Base-by-base conservation (phyloP, 1,284 basidiomycete genomes). In the Papiliotrema laurentii region DNA sequence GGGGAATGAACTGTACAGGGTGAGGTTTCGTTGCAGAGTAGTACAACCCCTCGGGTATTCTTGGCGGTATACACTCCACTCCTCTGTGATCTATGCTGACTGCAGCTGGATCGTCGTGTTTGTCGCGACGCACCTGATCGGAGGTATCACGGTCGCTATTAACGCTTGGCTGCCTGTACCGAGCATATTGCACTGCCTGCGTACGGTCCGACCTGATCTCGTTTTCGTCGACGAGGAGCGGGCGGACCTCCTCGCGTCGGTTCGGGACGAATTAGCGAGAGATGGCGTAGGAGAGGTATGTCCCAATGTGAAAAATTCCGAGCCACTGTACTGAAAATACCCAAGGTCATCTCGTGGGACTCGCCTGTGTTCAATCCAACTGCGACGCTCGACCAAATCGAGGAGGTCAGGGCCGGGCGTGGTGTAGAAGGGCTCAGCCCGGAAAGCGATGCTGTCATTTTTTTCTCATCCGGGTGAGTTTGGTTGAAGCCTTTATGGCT, bases 381-480 rank as follows among this genome's bases (percentile, higher is more conserved):
- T 25, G 31, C 18, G 42, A 13, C 19, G 25, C 36, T 41, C 2
- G 43, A 9, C n/a, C 49, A 45, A 0, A 22, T 55, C 6, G 30
- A 31, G 16, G 37, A 43, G 24, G 34, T 57, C 22, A 48, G 53
- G 42, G 13, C 31, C 24, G 49, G 50, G 5, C 36, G 43, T 18
- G 56, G 55, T 0, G 27, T 68, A 21, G 53, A 55, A 14, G 33
- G 10, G 1, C 44, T 69, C 0, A 47, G 53, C 21, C 64, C 66
- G 24, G 68, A 72, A 37, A 61, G 60, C 37, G 69, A 70, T 45
- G 68, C 56, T n/a, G 62, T 68, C 22, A 65, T 70, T 42, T 70
- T 70, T 57, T 72, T 69, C 54, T 66, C 69, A 3, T 65, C 63
- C 26, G 65, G 65, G 64, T 67, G 38, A 49, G 59, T 45, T 35